phyloP scores from a whole-genome alignment of 78 protist genomes.

The Polysphondylium violaceum region DNA sequence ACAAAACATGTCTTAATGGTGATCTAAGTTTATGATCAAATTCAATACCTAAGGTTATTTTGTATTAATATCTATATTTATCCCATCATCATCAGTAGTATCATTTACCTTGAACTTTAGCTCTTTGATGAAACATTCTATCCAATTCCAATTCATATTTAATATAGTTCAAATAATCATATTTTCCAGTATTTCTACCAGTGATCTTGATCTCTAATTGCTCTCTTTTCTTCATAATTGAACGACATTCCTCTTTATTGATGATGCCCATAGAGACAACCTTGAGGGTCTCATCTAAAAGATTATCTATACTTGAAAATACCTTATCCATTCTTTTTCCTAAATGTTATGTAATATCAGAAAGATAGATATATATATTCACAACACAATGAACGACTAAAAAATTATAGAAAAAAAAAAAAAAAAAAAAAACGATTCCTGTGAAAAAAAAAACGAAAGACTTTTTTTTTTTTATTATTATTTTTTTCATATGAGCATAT shows the following conservation, averaged over 20 bases:
- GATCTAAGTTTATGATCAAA: slow-evolving; percentile 48
- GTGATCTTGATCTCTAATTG: slow-evolving; percentile 22
- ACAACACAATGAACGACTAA: not conserved
- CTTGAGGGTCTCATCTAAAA: slow-evolving; percentile 50
- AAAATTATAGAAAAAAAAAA: slow-evolving; percentile 7
- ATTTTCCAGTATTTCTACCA: slow-evolving; percentile 8
- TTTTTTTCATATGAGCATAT: too few relatives aligned
- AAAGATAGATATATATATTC: not conserved
- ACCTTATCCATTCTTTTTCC: slow-evolving; percentile 52
- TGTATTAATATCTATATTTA: too few relatives aligned
- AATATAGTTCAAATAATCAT: slow-evolving; percentile 32
- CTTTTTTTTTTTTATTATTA: too few relatives aligned
- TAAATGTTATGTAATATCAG: not conserved
- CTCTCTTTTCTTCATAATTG: slow-evolving; percentile 58
- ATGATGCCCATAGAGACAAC: slow-evolving; percentile 29
- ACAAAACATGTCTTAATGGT: slow-evolving; percentile 42
- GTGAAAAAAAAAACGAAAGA: too few relatives aligned
- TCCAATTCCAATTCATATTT: slow-evolving; percentile 61
- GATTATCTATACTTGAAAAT: slow-evolving; percentile 20
- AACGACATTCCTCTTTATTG: slow-evolving; percentile 38
- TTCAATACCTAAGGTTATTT: slow-evolving; percentile 10
- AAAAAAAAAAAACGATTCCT: not conserved
- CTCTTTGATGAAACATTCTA: slow-evolving; percentile 23
- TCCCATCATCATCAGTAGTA: too few relatives aligned
- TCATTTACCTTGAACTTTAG: not conserved